Evolutionary conservation across 495 filamentous ascomycete genomes (phyloP).

Genomic region (Xylaria venustula): DNA sequence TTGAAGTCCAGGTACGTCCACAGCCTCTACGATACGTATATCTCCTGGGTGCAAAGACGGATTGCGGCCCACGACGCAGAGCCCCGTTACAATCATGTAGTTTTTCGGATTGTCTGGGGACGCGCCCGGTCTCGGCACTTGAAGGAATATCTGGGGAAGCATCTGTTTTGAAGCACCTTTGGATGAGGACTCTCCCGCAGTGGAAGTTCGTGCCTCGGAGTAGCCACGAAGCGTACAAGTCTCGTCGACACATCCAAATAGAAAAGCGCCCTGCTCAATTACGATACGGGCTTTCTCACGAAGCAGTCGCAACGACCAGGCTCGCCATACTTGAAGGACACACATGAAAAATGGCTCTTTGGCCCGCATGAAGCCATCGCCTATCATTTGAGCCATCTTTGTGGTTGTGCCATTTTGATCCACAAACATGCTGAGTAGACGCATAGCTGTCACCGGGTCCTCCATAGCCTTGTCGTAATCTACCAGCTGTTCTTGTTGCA

Average conservation of each 20-base stretch:
- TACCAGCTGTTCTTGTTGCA: conserved; percentile 62
- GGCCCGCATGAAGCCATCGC: conserved; percentile 71
- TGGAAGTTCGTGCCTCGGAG: conserved; percentile 31
- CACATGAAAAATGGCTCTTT: conserved; percentile 82
- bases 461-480: conserved; percentile 67
- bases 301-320: conserved; percentile 79
- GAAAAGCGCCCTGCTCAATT: conserved; percentile 78
- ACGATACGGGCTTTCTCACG: conserved; percentile 91
- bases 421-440: conserved; percentile 68
- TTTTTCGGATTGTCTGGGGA: conserved; percentile 47
- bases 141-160: conserved; percentile 87
- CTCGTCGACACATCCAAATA: conserved; percentile 90
- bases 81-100: conserved; percentile 68
- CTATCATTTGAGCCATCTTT: conserved; percentile 69
- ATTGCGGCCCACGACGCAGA: conserved; percentile 86
- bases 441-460: conserved; percentile 59
- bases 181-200: neutral
- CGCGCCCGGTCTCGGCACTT: conserved; percentile 52
- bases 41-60: conserved; percentile 95
- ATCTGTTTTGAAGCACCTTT: conserved; percentile 25
- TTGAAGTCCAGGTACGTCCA: conserved; percentile 68
- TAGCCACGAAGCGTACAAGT: conserved; percentile 72
- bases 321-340: conserved; percentile 70
- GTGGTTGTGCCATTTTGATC: conserved; percentile 84
- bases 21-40: conserved; percentile 81